These are phyloP conservation scores for Auriscalpium vulgare DNA, from an alignment of 768 basidiomycete genomes.

Conservation along the genomic window DNA sequence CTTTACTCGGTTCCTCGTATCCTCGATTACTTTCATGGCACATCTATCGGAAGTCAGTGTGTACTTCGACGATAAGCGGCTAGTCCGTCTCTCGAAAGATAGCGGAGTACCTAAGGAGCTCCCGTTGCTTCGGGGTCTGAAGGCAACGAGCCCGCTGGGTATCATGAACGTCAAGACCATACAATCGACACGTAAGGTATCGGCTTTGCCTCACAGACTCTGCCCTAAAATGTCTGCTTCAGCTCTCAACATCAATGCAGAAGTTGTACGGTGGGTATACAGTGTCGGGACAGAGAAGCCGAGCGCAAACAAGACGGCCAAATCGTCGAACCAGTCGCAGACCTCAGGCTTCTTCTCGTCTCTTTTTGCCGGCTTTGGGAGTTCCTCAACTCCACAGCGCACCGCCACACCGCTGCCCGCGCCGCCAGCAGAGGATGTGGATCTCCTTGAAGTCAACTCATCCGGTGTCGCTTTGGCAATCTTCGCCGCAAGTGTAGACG, in stretches of 20 bases:
- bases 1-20: constrained; percentile 81
- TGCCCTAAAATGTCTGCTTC: constrained; percentile 1
- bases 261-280: constrained; percentile 77
- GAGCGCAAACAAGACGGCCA: constrained; percentile 18
- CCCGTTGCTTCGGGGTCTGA: constrained; percentile 48
- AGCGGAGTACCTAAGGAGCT: constrained; percentile 43
- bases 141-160: constrained; percentile 42
- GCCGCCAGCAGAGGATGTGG: constrained; percentile 19
- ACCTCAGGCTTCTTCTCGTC: constrained; percentile 32
- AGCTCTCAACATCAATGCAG: constrained; percentile 75
- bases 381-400: constrained; percentile 23
- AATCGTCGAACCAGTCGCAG: constrained; percentile 16
- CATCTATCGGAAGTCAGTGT: constrained; percentile 70
- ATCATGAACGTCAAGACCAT: constrained; percentile 66
- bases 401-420: constrained; percentile 24
- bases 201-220: not conserved
- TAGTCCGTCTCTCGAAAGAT: constrained; percentile 60
- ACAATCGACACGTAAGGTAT: constrained; percentile 49
- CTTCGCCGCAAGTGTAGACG: constrained; percentile 59
- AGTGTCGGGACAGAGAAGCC: constrained; percentile 55
- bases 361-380: constrained; percentile 29
- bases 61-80: constrained; percentile 71
- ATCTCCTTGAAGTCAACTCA: constrained; percentile 31
- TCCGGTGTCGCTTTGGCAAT: constrained; percentile 55
- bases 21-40: constrained; percentile 90